Percentiles rank a stretch among this genome's conserved stretches.
phyloP scores from a whole-genome alignment of 2,329 filamentous ascomycete species.

The Colletotrichum plurivorum region DNA sequence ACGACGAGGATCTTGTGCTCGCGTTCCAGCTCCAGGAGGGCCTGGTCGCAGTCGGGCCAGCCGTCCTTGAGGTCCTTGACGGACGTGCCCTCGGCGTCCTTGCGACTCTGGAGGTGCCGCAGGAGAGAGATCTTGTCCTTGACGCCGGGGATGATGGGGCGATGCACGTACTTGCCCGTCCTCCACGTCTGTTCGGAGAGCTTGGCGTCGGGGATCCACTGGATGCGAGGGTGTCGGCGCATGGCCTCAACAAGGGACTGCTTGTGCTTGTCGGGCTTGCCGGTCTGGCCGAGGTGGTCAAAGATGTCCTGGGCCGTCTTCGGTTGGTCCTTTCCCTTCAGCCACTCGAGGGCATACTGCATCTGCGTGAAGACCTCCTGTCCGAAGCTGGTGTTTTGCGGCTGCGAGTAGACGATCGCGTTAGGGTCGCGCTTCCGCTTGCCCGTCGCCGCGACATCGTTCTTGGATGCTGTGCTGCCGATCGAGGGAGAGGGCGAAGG shows the following conservation, averaged over 20 bases:
- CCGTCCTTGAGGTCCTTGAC: conserved; percentile 97
- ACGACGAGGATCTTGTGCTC: conserved; percentile 87
- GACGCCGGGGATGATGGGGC: conserved; percentile 85
- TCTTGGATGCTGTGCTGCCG: conserved; percentile 60
- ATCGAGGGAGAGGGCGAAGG: conserved; percentile 75
- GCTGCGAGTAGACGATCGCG: conserved; percentile 80
- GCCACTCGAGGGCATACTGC: conserved; percentile 86
- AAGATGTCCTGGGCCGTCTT: conserved; percentile 83
- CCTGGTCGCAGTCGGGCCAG: conserved; percentile 87
- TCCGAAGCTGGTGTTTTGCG: conserved; percentile 81
- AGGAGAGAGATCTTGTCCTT: conserved; percentile 83
- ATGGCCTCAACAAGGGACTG: conserved; percentile 78
- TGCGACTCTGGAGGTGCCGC: conserved; percentile 84
- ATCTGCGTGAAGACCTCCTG: conserved; percentile 89
- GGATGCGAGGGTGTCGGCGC: conserved; percentile 72
- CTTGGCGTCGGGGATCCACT: conserved; percentile 68
- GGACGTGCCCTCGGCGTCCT: conserved; percentile 82
- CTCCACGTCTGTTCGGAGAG: conserved; percentile 77
- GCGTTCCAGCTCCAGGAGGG: conserved; percentile 82
- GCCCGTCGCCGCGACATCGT: conserved; percentile 74
- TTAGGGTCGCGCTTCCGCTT: conserved; percentile 72
- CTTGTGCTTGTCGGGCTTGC: conserved; percentile 73
- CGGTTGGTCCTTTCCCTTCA: conserved; percentile 78
- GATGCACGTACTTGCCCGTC: conserved; percentile 83
- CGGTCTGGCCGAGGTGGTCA: conserved; percentile 81